Evolutionary conservation across 2,329 filamentous ascomycete species (phyloP), one percentile per base, ranked within the genome.

Genomic region (Arthroderma sp.): DNA sequence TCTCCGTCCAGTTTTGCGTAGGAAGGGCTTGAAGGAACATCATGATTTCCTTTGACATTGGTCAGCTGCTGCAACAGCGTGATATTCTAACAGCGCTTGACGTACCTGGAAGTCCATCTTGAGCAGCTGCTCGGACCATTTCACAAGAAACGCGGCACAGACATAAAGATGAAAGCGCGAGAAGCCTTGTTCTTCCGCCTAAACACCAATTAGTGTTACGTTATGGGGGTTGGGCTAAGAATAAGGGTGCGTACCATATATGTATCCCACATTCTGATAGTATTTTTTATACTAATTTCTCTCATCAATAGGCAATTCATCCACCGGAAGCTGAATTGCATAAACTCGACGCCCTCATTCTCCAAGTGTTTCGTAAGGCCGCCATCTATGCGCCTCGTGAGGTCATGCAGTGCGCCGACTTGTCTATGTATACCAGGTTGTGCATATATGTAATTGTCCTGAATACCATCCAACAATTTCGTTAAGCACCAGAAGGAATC

Each of bases 231-330:
- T 29, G 29, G n/a, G 27, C 45, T 45, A 29, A 29, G 4, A 38
- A 11, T 30, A 6, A 22, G 33, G 39, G 9, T 42, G 66, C 79
- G 61, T 70, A 95, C 89, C 69, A 98, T 77, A 67, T 98, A 98
- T 28, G 91, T 98, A 64, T 98, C 91, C 91, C 91, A 98, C 91
- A 98, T 98, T 54, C 91, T 76, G 51, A 98, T 94, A 0, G 87
- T 95, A 61, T 95, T 96, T 62, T 81, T 85, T 46, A 98, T 89
- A 60, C 84, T 94, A 52, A 98, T 84, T 67, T 98, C 91, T 51
- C 91, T 78, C 91, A 98, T 98, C 52, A 98, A 72, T 43, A 98
- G 76, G 63, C 91, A 98, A 58, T 98, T 98, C 91, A 98, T 98
- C 91, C 91, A 98, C 46, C 91, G 77, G 62, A 98, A 98, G 64